phyloP scores from a whole-genome alignment of 352 stramenopile genomes.

The Thalassiosira mediterranea region DNA sequence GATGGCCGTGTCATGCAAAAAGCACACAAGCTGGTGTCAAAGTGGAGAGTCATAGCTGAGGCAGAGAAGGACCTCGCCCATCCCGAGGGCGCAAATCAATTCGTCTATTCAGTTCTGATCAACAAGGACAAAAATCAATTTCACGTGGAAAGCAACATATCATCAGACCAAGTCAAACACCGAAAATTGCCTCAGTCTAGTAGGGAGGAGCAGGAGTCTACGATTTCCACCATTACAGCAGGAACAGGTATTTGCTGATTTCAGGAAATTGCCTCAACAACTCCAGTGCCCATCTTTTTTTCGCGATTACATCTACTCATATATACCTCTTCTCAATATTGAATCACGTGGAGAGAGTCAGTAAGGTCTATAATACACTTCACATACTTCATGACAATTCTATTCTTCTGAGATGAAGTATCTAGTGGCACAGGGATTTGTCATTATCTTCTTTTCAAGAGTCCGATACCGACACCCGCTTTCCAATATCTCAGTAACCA shows the following conservation, averaged over 20 bases:
- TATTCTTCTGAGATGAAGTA: too few relatives aligned
- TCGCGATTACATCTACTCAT: background rate
- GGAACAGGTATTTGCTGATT: background rate
- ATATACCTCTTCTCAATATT: too few relatives aligned
- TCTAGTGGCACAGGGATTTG: too few relatives aligned
- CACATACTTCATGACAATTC: too few relatives aligned
- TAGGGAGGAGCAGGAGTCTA: background rate
- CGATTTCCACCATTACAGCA: background rate
- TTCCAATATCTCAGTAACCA: too few relatives aligned
- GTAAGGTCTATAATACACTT: background rate
- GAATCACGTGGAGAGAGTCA: background rate
- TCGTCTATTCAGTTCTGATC: constrained; percentile 9
- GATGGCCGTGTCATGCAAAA: background rate
- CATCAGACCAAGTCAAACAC: background rate
- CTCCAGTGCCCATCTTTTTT: too few relatives aligned
- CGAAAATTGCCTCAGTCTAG: constrained; percentile 2
- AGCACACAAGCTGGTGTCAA: background rate
- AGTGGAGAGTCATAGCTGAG: constrained; percentile 2
- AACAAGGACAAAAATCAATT: constrained; percentile 13
- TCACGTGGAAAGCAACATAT: constrained; percentile 3
- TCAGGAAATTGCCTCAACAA: too few relatives aligned
- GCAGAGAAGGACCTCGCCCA: constrained; percentile 1
- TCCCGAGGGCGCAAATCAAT: background rate
- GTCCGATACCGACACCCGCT: too few relatives aligned
- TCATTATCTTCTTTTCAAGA: too few relatives aligned